Base-by-base conservation (phyloP, 345 rosid species). In the Carallia pectinifolia region DNA sequence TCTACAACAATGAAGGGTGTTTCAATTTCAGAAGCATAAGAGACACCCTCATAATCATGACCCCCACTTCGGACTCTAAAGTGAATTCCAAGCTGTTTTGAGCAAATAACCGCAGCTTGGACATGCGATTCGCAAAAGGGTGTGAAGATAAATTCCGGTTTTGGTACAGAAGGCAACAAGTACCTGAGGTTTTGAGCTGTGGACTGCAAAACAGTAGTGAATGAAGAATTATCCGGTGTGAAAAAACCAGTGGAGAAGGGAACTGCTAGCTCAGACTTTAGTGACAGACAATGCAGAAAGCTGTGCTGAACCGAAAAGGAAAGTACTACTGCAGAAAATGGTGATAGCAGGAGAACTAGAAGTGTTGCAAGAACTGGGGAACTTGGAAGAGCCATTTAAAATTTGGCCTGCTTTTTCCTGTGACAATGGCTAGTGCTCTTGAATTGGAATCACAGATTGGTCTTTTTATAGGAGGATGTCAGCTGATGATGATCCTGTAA, bases 1-100 rank as follows among this genome's bases (percentile, higher is more conserved):
- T 91, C 95, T 44, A 86, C 47, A 6, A 91, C 3, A 33, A 86
- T 50, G 66, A 87, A 91, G 6, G 93, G 88, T 3, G 81, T 65
- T 34, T 81, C 87, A 47, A 19, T 66, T 8, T 40, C 40, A 39
- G 71, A 68, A n/a, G 44, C 64, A 39, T 56, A 68, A 2, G 71
- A 68, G 54, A 68, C 31, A 10, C 62, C 69, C 59, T 66, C 69
- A 6, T 66, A 66, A 36, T 66, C 69, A 36, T 66, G 69, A 34
- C 71, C 71, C 9, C 65, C 76, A 36, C 76, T 72, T 48, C 76
- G 76, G 55, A 72, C 55, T 31, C 70, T 58, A 17, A 72, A 50
- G 38, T 65, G 76, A 27, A 65, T 58, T 15, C 65, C 65, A 47
- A 56, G 50, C 48, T 65, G 29, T 52, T 72, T 72, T 16, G 65